Percentiles rank a stretch among this genome's conserved stretches.
phyloP scores from a whole-genome alignment of 2,329 filamentous ascomycete species.

The Alternaria brassicae region DNA sequence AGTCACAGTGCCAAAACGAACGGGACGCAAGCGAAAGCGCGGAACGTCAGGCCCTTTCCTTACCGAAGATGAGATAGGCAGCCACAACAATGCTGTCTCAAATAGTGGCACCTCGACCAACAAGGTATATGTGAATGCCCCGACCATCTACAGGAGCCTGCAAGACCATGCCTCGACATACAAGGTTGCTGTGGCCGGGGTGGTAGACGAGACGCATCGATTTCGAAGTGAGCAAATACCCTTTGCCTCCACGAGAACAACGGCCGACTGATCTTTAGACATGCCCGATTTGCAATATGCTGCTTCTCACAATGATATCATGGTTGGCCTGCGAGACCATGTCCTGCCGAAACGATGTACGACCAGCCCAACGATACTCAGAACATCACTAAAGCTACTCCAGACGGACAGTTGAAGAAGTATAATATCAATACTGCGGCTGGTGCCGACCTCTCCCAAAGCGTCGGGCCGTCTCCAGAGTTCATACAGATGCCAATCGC shows the following conservation, averaged over 20 bases:
- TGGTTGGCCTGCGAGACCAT: constrained; percentile 73
- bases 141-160: constrained; percentile 66
- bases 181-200: constrained; percentile 72
- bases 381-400: neutral
- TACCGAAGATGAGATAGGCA: constrained; percentile 41
- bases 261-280: constrained; percentile 50
- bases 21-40: constrained; percentile 83
- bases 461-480: constrained; percentile 80
- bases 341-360: constrained; percentile 75
- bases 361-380: constrained; percentile 20
- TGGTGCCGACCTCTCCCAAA: constrained; percentile 66
- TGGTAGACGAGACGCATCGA: constrained; percentile 80
- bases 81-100: neutral
- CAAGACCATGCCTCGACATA: constrained; percentile 74
- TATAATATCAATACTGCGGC: constrained; percentile 60
- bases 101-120: neutral
- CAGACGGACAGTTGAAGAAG: constrained; percentile 65
- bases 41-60: constrained; percentile 71
- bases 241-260: neutral
- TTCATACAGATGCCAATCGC: constrained; percentile 77
- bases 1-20: constrained; percentile 84
- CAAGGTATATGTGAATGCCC: constrained; percentile 29
- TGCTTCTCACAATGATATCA: constrained; percentile 71
- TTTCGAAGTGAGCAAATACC: constrained; percentile 68
- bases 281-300: constrained; percentile 89